Base-by-base conservation (phyloP, 192 early-diverging fungal species). In the Pecoramyces ruminantium region DNA sequence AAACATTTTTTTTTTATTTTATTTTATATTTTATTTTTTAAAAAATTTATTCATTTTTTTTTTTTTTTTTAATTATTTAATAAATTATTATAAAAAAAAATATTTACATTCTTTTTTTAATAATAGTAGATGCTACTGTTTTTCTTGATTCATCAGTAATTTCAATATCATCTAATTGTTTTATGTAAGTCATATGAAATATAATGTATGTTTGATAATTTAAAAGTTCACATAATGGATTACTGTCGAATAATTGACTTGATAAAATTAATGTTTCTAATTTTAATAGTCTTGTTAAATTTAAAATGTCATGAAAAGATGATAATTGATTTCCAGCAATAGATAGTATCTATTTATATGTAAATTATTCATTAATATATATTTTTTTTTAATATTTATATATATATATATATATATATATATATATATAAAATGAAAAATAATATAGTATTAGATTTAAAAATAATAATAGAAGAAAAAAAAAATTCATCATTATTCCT, bases 171-270 rank as follows among this genome's bases (percentile, higher is more conserved):
- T 91, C 90, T 38, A 91, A 82, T 29, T 78, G 79, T 21, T 79
- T 77, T 13, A 91, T 79, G 29, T 86, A 83, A 29, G 89, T 87
- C 38, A 91, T 81, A 78, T 91, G 89, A 51, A 87, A 88, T 4
- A 91, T 89, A 13, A 91, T 86, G 84, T 91, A 86, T 2, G 90
- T 91, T 82, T 91, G 90, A 82, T 91, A 91, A 79, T 91, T 91
- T 81, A 83, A 88, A 0, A 91, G 83, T 2, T 83, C 38, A 79
- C 89, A 91, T 18, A 91, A 85, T 29, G 90, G 90, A 80, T 91
- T 91, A 58, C 88, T 88, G 21, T 87, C 83, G 78, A 85, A 91
- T 77, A 89, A 88, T 30, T 89, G 89, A 79, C 88, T 87, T 67
- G 82, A 83, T 27, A 91, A 82, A 79, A 85, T 86, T 2, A 91